Conservation (phyloP, 805 yeast genomes). For the Nakazawaea sp. region DNA sequence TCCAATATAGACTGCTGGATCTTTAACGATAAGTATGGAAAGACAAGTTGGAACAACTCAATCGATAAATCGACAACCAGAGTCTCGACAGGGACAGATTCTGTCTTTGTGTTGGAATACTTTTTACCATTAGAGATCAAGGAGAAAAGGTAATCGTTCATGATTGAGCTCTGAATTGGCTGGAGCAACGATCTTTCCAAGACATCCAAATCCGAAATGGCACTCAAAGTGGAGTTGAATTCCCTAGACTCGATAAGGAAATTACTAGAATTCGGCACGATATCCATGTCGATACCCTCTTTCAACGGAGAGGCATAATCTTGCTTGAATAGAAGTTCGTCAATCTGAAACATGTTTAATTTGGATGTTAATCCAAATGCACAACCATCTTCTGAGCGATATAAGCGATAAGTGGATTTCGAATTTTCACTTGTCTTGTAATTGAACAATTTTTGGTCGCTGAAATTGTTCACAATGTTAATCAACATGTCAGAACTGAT, state of each 20-base stretch:
- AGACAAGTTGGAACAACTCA: slow-evolving; percentile 63
- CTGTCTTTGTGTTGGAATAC: slow-evolving; percentile 26
- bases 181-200: slow-evolving; percentile 25
- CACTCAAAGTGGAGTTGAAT: slow-evolving; percentile 20
- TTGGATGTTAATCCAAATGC: slow-evolving; percentile 38
- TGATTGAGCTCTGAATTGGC: slow-evolving; percentile 32
- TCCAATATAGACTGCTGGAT: slow-evolving; percentile 88
- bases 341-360: slow-evolving; percentile 23
- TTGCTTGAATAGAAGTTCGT: slow-evolving; percentile 23
- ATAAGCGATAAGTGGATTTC: slow-evolving; percentile 14
- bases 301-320: not conserved
- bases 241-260: slow-evolving; percentile 24
- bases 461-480: slow-evolving; percentile 25
- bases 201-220: slow-evolving; percentile 25
- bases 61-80: slow-evolving; percentile 71
- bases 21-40: slow-evolving; percentile 66
- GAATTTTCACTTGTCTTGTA: slow-evolving; percentile 11
- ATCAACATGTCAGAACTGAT: slow-evolving; percentile 24
- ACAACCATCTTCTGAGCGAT: slow-evolving; percentile 29
- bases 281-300: slow-evolving; percentile 14
- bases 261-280: slow-evolving; percentile 16
- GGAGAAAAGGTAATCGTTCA: slow-evolving; percentile 33
- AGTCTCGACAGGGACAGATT: slow-evolving; percentile 38
- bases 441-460: slow-evolving; percentile 16
- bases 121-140: slow-evolving; percentile 14